Base-by-base conservation (phyloP, 768 basidiomycete genomes). In the Leccinum fibrillosum region DNA sequence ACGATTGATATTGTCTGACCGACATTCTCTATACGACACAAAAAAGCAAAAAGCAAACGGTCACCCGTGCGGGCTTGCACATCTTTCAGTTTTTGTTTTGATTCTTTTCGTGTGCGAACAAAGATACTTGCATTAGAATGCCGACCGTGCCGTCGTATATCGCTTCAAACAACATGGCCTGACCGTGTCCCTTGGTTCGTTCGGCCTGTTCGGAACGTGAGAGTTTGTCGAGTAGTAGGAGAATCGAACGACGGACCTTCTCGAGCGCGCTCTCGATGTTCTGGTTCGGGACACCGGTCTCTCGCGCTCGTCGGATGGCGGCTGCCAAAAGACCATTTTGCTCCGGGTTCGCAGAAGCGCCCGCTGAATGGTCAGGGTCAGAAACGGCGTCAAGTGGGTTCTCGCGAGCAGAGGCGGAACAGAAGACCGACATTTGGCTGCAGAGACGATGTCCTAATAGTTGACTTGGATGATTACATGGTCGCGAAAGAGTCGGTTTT, bases 231-330 rank as follows among this genome's bases (percentile, higher is more conserved):
- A n/a, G n/a, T n/a, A n/a, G n/a, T n/a, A 4, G n/a, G 2, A 21
- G 2, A 34, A 44, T 9, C 10, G 11, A 11, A 44, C 19, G 19
- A 50, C 32, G n/a, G 0, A 84, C 88, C 74, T 78, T 82, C 47
- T 77, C 78, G 49, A 89, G 71, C 0, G 86, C 82, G 26, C 77
- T 83, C 57, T 84, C 84, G 5, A 89, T 82, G 69, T 87, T 89
- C 48, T 86, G 85, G 62, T 81, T 88, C 12, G 88, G 88, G 10
- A 89, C 81, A 32, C 85, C 83, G 52, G 75, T 72, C 0, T 82
- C 78, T 67, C 78, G 85, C 0, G 80, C 82, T 37, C 81, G 75
- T 63, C 80, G 84, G n/a, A 89, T 64, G 5, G 77, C 81, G 5
- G 76, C 68, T 2, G 83, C 82, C 49, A 89, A 73, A 3, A 80